Evolutionary conservation across 306 rosid genomes (phyloP).

Genomic region (Cucurbita ficifolia): DNA sequence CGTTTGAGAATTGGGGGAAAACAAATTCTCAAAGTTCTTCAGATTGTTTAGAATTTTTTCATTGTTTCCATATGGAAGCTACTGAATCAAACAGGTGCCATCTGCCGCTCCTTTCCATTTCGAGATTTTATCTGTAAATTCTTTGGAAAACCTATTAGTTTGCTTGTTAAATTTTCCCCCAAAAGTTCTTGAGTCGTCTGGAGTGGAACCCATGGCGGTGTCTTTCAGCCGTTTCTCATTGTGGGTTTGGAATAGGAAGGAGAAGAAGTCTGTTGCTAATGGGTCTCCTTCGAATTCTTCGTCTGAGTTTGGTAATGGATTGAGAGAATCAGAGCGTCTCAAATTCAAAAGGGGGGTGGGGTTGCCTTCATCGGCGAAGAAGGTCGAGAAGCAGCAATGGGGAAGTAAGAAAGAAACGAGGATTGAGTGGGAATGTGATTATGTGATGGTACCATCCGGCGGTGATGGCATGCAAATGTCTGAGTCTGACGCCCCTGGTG

Average conservation of each 20-base stretch:
- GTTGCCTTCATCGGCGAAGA: constrained; percentile 30
- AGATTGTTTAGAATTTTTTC: background rate
- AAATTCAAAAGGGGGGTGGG: constrained; percentile 50
- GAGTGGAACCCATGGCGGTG: constrained; percentile 39
- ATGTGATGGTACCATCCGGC: constrained; percentile 73
- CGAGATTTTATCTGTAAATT: constrained; percentile 13
- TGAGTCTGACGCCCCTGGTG: constrained; percentile 57
- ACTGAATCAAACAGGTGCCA: constrained; percentile 65
- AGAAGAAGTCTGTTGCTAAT: constrained; percentile 39
- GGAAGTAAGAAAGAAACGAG: constrained; percentile 58
- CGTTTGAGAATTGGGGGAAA: background rate
- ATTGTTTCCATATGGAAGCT: constrained; percentile 38
- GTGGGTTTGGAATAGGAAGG: constrained; percentile 71
- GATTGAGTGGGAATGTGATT: constrained; percentile 58
- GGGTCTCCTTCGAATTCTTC: constrained; percentile 37
- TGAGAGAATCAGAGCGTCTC: constrained; percentile 42
- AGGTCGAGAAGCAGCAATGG: constrained; percentile 57
- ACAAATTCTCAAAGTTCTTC: no score
- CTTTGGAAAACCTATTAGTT: constrained; percentile 9
- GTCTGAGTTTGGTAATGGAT: constrained; percentile 27
- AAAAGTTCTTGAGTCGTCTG: constrained; percentile 10
- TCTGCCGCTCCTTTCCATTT: constrained; percentile 16
- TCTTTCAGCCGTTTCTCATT: constrained; percentile 56
- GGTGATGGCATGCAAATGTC: constrained; percentile 55
- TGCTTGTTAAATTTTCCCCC: constrained; percentile 12